Percentiles rank a stretch among this genome's conserved stretches.
These are phyloP conservation scores for Cyberlindnera japonica DNA, from an alignment of 805 yeast species.

Conservation along the genomic window DNA sequence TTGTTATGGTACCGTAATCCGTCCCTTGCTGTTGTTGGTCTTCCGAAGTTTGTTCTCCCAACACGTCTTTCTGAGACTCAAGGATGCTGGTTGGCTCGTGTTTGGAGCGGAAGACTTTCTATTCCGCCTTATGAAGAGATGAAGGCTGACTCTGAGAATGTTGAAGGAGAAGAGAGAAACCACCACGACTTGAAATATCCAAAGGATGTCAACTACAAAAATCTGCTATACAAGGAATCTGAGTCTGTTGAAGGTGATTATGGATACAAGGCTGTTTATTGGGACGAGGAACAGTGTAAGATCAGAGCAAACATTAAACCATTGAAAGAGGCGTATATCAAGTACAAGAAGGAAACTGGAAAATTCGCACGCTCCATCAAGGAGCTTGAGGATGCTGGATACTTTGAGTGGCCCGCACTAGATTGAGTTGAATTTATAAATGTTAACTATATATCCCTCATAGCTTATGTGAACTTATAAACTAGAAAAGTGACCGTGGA, in stretches of 20 bases:
- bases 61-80: constrained; percentile 61
- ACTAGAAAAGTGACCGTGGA: no score
- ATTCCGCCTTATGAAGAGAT: constrained; percentile 50
- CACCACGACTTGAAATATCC: constrained; percentile 56
- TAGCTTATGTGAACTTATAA: no score
- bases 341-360: constrained; percentile 37
- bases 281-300: constrained; percentile 45
- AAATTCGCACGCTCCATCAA: constrained; percentile 35
- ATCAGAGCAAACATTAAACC: constrained; percentile 41
- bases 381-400: constrained; percentile 38
- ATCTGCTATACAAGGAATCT: constrained; percentile 37
- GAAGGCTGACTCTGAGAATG: constrained; percentile 37
- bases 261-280: constrained; percentile 48
- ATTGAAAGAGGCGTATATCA: constrained; percentile 43
- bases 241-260: constrained; percentile 35
- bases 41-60: constrained; percentile 60
- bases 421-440: no score
- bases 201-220: constrained; percentile 56
- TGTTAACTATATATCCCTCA: no score
- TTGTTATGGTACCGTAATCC: constrained; percentile 57
- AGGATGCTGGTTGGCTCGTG: constrained; percentile 60
- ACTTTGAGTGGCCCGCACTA: constrained; percentile 34
- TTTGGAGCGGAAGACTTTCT: constrained; percentile 50
- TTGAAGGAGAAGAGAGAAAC: constrained; percentile 44
- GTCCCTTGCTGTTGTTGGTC: constrained; percentile 57